A percentile compares a stretch with the other conserved stretches of the same genome.
phyloP scores from a whole-genome alignment of 139 green algal genomes.

The Marvania coccoides region DNA sequence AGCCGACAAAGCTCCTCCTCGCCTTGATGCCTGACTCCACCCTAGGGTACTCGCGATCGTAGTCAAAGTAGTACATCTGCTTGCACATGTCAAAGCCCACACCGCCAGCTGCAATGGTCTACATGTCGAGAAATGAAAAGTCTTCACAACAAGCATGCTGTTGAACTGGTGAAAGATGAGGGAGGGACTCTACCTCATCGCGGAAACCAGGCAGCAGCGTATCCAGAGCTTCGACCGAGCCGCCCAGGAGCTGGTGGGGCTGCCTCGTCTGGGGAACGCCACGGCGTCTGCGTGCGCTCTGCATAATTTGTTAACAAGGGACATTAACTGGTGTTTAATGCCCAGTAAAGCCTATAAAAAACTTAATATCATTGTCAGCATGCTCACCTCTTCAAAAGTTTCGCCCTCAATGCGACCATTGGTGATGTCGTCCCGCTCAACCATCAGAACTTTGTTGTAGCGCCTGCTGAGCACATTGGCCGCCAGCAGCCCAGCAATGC shows the following conservation, averaged over 20 bases:
- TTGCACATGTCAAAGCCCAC: not conserved
- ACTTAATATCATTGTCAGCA: not conserved
- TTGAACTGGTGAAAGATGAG: not conserved
- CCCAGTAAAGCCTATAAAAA: not conserved
- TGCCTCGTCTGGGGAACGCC: constrained; percentile 14
- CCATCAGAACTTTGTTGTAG: not conserved
- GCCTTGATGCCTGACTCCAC: not conserved
- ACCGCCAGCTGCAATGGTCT: not conserved
- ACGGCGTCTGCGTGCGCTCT: not conserved
- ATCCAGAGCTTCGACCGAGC: constrained; percentile 11
- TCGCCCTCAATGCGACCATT: not conserved
- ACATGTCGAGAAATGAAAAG: not conserved
- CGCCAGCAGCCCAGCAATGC: constrained; percentile 1
- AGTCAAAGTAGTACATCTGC: constrained; percentile 5
- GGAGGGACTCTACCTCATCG: not conserved
- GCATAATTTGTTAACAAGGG: not conserved
- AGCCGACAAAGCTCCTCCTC: too few species aligned
- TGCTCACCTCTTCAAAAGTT: not conserved
- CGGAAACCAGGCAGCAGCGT: constrained; percentile 14
- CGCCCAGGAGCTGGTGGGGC: constrained; percentile 10
- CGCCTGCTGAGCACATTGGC: not conserved
- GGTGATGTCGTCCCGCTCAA: constrained; percentile 6
- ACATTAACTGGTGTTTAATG: not conserved
- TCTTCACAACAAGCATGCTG: not conserved
- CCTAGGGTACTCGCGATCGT: not conserved